Evolutionary conservation across 352 stramenopile species (phyloP).

Genomic region (Heterotrichella gracilis): DNA sequence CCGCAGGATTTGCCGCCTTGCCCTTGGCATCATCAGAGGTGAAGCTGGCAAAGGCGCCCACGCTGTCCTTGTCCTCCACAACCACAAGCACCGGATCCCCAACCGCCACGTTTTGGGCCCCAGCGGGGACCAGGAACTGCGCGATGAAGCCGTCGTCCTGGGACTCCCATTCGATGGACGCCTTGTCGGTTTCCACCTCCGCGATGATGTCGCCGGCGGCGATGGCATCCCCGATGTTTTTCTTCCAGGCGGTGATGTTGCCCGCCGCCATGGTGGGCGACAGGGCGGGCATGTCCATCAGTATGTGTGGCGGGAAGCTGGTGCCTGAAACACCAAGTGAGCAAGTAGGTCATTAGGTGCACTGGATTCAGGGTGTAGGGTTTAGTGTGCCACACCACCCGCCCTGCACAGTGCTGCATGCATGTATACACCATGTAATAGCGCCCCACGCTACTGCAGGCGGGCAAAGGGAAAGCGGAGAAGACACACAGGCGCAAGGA

Average conservation of each 20-base stretch:
- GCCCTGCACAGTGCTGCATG: too few species aligned
- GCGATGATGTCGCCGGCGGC: slow-evolving; percentile 58
- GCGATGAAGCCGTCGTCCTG: slow-evolving; percentile 71
- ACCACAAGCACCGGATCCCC: slow-evolving; percentile 62
- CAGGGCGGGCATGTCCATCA: slow-evolving; percentile 62
- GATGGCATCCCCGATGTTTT: too few species aligned
- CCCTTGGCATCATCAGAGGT: slow-evolving; percentile 20
- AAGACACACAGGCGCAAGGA: too few species aligned
- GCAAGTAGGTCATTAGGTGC: too few species aligned
- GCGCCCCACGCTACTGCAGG: too few species aligned
- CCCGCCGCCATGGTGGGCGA: slow-evolving; percentile 79
- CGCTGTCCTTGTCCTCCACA: slow-evolving; percentile 45
- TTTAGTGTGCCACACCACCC: too few species aligned
- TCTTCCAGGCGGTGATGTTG: slow-evolving; percentile 61
- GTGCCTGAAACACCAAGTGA: too few species aligned
- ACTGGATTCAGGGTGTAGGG: too few species aligned
- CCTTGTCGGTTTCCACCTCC: slow-evolving; percentile 90
- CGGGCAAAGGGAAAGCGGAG: too few species aligned
- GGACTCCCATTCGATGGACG: slow-evolving; percentile 87
- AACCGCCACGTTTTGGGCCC: slow-evolving; percentile 45
- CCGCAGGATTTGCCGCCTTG: slow-evolving; percentile 30
- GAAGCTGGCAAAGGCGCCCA: slow-evolving; percentile 35
- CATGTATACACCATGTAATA: too few species aligned
- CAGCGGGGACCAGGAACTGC: slow-evolving; percentile 53
- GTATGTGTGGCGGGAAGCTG: slow-evolving; percentile 31